Evolutionary conservation across 306 rosid species (phyloP).

Genomic region (Vicia sativa): DNA sequence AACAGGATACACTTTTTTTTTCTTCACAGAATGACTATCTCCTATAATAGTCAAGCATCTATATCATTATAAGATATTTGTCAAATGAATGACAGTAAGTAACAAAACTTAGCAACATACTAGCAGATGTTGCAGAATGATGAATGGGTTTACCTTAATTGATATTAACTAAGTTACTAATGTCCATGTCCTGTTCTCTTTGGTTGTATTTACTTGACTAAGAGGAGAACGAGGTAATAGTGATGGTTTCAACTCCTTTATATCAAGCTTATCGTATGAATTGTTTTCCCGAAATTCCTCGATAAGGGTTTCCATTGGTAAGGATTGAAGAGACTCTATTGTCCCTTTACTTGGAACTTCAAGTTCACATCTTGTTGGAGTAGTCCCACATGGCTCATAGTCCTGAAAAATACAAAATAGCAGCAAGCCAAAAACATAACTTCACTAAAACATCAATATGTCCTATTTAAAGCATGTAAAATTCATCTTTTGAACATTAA

Average conservation of each 20-base stretch:
- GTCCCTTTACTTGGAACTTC: constrained; percentile 76
- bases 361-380: constrained; percentile 65
- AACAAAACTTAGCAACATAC: constrained; percentile 15
- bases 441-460: neutral
- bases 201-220: constrained; percentile 54
- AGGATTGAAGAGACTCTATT: constrained; percentile 81
- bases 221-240: constrained; percentile 93
- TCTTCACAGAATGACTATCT: neutral
- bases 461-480: constrained; percentile 7
- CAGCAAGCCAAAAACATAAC: constrained; percentile 15
- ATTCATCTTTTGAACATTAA: constrained; percentile 15
- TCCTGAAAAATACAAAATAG: constrained; percentile 58
- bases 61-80: constrained; percentile 12
- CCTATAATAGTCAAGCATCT: neutral
- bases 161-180: constrained; percentile 17
- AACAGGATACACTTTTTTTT: neutral
- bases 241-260: constrained; percentile 78
- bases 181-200: neutral
- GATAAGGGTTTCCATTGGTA: constrained; percentile 79
- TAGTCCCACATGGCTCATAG: constrained; percentile 75
- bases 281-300: constrained; percentile 86
- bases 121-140: constrained; percentile 9
- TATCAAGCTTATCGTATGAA: constrained; percentile 61
- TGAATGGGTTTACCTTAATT: neutral
- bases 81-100: constrained; percentile 2